A percentile compares a stretch with the other conserved stretches of the same genome.
These are phyloP conservation scores for Xylaria cubensis DNA, from an alignment of 495 filamentous ascomycete genomes.

Conservation along the genomic window DNA sequence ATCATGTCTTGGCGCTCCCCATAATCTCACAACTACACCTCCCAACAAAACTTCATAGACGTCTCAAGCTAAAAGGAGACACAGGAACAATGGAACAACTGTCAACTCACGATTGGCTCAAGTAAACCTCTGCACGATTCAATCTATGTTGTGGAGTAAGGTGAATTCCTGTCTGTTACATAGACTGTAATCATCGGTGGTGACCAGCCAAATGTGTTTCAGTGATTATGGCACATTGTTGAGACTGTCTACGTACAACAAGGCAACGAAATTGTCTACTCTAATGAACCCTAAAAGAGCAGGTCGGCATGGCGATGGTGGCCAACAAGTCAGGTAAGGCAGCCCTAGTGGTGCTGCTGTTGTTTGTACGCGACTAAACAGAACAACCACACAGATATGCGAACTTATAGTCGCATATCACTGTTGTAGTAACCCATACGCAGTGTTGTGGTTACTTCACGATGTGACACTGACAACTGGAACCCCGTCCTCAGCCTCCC, in stretches of 20 bases:
- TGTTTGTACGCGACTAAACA: conserved; percentile 5
- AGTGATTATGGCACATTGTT: not conserved
- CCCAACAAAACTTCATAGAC: not conserved
- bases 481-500: not conserved
- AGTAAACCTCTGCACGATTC: not conserved
- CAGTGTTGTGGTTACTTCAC: not conserved
- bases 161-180: not conserved
- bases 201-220: not conserved
- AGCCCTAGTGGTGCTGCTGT: not conserved
- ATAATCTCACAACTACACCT: not conserved
- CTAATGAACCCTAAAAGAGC: not conserved
- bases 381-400: not conserved
- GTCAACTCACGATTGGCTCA: conserved; percentile 9
- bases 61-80: conserved; percentile 1
- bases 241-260: not conserved
- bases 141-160: not conserved
- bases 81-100: conserved; percentile 14
- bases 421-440: not conserved
- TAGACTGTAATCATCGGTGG: not conserved
- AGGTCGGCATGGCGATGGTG: too few species aligned
- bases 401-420: conserved; percentile 10
- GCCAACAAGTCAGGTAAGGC: not conserved
- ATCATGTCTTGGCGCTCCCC: conserved; percentile 8
- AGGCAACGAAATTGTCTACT: not conserved
- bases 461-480: not conserved